These are phyloP conservation scores for Cucurbita argyrosperma DNA, from an alignment of 306 rosid species.

Conservation along the genomic window DNA sequence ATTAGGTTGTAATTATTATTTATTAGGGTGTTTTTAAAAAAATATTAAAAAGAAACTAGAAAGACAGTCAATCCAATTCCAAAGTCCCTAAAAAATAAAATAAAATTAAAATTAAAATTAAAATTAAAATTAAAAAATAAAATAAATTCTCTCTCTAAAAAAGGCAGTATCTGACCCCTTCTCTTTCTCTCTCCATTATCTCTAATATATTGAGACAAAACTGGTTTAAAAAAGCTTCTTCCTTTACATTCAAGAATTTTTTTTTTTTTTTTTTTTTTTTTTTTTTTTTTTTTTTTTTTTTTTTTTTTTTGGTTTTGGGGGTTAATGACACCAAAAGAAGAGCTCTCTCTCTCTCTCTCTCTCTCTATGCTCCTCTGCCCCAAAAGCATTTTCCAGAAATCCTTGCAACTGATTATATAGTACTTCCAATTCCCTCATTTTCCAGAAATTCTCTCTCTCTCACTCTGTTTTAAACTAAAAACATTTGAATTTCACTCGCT, in stretches of 20 bases:
- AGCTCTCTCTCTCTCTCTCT: conserved; percentile 24
- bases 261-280: not conserved
- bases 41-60: not conserved
- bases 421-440: not conserved
- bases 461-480: no score
- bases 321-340: not conserved
- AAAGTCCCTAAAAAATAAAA: not conserved
- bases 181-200: conserved; percentile 2
- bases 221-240: conserved; percentile 10
- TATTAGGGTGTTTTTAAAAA: no score
- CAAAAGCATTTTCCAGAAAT: conserved; percentile 50
- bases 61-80: conserved; percentile 25
- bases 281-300: not conserved
- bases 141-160: conserved; percentile 6
- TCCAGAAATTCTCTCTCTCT: conserved; percentile 7
- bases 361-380: conserved; percentile 14
- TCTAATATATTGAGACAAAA: conserved; percentile 9
- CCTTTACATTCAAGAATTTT: conserved; percentile 2
- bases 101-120: not conserved
- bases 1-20: not conserved
- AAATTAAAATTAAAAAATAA: not conserved
- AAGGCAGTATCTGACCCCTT: conserved; percentile 1
- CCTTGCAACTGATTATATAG: conserved; percentile 33
- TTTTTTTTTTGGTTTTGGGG: not conserved
- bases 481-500: not conserved